A percentile compares a stretch with the other conserved stretches of the same genome.
These are phyloP conservation scores for Monosporascus cannonballus DNA, from an alignment of 2,329 filamentous ascomycete species.

Conservation along the genomic window DNA sequence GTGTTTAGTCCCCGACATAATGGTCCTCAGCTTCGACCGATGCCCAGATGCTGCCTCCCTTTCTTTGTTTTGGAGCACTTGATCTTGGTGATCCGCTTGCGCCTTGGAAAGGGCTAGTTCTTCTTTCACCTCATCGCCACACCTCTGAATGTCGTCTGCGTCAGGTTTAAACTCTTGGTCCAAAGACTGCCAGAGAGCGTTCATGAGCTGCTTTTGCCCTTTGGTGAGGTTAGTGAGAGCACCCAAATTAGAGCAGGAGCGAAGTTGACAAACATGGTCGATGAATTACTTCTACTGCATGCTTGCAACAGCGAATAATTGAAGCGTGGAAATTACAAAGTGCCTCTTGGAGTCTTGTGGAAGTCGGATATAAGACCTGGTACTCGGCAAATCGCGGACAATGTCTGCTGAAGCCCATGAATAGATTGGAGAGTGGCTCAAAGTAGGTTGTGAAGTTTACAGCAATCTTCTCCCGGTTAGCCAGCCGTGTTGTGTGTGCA, in stretches of 20 bases:
- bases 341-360: constrained; percentile 24
- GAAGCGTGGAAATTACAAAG: constrained; percentile 29
- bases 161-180: background rate
- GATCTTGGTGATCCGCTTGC: background rate
- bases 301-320: constrained; percentile 28
- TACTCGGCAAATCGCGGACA: constrained; percentile 33
- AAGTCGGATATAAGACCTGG: constrained; percentile 28
- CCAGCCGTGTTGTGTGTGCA: background rate
- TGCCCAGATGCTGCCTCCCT: background rate
- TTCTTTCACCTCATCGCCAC: background rate
- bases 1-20: background rate
- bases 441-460: constrained; percentile 32
- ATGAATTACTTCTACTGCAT: constrained; percentile 19
- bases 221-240: background rate
- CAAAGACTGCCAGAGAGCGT: constrained; percentile 1
- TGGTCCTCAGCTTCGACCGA: background rate
- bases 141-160: background rate
- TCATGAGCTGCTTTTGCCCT: constrained; percentile 1
- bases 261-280: constrained; percentile 17
- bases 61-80: background rate
- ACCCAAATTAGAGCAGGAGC: background rate
- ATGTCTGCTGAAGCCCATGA: constrained; percentile 26
- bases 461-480: constrained; percentile 17
- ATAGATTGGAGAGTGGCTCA: constrained; percentile 30
- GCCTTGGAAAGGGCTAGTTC: constrained; percentile 2